Evolutionary conservation across 2,329 filamentous ascomycete species (phyloP), one percentile per base, ranked within the genome.

Genomic region (Aspergillus pseudotamarii): DNA sequence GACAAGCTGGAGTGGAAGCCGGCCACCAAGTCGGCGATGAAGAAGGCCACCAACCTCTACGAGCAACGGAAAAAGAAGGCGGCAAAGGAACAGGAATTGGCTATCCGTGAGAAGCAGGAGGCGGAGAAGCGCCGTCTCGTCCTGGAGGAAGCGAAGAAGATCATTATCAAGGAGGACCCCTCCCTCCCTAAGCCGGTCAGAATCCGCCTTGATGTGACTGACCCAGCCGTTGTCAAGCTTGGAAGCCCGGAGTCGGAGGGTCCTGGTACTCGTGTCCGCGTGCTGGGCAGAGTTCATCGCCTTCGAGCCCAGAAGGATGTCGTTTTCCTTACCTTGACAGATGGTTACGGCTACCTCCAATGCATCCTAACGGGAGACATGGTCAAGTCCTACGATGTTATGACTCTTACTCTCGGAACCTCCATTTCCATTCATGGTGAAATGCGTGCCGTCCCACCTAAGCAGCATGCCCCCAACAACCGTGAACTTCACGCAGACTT

Each of bases 401-500:
- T 96, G 71, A 93, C 91, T 28, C 86, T 97, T 70, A 92, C 92
- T 36, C 89, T 91, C 66, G 93, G 94, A 80, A 95, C 93, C n/a
- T 92, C 92, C 58, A 88, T 97, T 74, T 89, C 89, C 72, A 87
- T 97, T 62, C 88, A 88, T 64, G 94, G 94, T 70, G 91, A 96
- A 83, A 88, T 97, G 85, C 88, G 88, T 75, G 86, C 91, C 73
- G 90, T 97, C 5, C 94, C 91, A 11, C 85, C 86, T 28, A 92
- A 91, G 60, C 88, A 90, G 66, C 88, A 90, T 64, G 94, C 94
- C 0, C 92, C 92, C 56, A 89, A 93, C 80, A 84, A 90, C 84
- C 91, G 94, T 68, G 94, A 97, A 80, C 85, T 97, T 57, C 92
- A 94, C 74, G 94, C 91, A 71, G 94, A 97, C 80, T 97, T 89